A percentile compares a stretch with the other conserved stretches of the same genome.
phyloP scores from a whole-genome alignment of 495 filamentous ascomycete genomes.

The Beverwykella pulmonaria region DNA sequence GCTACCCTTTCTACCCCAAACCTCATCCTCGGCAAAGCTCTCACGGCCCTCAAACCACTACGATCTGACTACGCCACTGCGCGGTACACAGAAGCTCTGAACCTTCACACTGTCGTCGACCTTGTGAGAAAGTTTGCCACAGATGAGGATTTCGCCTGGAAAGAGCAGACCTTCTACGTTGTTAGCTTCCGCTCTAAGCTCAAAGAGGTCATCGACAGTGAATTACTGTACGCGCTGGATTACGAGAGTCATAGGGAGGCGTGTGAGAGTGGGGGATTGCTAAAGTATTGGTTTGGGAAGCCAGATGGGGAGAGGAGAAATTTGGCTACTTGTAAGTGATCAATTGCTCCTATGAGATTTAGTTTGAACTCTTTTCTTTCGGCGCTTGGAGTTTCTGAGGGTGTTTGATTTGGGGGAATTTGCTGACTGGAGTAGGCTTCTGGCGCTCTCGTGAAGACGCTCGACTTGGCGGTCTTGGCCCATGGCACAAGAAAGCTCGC shows the following conservation, averaged over 20 bases:
- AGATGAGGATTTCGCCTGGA: conserved; percentile 60
- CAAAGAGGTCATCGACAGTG: conserved; percentile 60
- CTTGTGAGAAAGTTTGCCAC: conserved; percentile 53
- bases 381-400: too few relatives aligned
- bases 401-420: too few relatives aligned
- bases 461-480: conserved; percentile 38
- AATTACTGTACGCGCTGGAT: conserved; percentile 68
- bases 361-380: too few relatives aligned
- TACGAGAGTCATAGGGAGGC: conserved; percentile 77
- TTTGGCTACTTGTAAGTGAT: conserved; percentile 44
- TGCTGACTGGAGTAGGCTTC: conserved; percentile 34
- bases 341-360: too few relatives aligned
- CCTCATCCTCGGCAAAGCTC: conserved; percentile 68
- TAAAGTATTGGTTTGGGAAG: conserved; percentile 59
- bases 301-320: conserved; percentile 38
- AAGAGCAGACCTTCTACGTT: conserved; percentile 69
- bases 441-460: conserved; percentile 41
- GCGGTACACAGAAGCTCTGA: conserved; percentile 73
- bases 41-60: conserved; percentile 63
- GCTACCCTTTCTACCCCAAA: conserved; percentile 62
- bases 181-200: conserved; percentile 79
- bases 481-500: conserved; percentile 43
- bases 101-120: conserved; percentile 68
- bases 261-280: conserved; percentile 72
- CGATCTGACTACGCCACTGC: conserved; percentile 76